phyloP scores from a whole-genome alignment of 495 filamentous ascomycete species.

The Bacidia rubella region DNA sequence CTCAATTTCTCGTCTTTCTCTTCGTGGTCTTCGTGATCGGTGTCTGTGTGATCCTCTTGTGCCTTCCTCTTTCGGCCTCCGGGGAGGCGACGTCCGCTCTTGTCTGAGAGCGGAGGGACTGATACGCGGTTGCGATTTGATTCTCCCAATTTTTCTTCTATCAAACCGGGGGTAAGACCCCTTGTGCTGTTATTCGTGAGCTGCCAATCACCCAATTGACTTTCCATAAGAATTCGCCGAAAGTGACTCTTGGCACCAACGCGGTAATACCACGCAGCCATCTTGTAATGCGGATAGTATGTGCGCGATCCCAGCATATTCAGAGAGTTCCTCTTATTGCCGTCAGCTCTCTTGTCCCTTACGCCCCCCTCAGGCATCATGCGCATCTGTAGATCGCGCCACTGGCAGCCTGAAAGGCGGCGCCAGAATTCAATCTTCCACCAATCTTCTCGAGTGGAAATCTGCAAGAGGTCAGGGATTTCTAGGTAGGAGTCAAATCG shows the following conservation, averaged over 20 bases:
- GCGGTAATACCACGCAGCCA: background rate
- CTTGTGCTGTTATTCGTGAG: constrained; percentile 17
- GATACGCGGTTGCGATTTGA: background rate
- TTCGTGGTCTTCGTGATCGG: too few relatives aligned
- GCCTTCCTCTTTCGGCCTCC: background rate
- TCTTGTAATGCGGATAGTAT: background rate
- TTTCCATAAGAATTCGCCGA: background rate
- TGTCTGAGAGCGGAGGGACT: background rate
- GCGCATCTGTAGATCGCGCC: background rate
- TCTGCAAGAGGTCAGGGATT: background rate
- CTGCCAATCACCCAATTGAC: background rate
- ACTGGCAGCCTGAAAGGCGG: background rate
- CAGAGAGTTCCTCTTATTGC: background rate
- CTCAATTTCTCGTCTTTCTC: too few relatives aligned
- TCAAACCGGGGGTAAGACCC: constrained; percentile 22
- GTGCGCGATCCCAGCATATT: background rate
- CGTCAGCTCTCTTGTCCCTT: background rate
- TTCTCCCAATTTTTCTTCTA: constrained; percentile 15
- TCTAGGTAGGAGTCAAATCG: background rate
- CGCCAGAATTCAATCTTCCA: background rate
- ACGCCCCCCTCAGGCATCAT: background rate
- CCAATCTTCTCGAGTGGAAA: background rate
- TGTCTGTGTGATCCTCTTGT: too few relatives aligned
- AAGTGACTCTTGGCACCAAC: background rate
- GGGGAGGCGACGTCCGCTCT: background rate